phyloP scores from a whole-genome alignment of 1,284 basidiomycete genomes.

The Bjerkandera adusta region DNA sequence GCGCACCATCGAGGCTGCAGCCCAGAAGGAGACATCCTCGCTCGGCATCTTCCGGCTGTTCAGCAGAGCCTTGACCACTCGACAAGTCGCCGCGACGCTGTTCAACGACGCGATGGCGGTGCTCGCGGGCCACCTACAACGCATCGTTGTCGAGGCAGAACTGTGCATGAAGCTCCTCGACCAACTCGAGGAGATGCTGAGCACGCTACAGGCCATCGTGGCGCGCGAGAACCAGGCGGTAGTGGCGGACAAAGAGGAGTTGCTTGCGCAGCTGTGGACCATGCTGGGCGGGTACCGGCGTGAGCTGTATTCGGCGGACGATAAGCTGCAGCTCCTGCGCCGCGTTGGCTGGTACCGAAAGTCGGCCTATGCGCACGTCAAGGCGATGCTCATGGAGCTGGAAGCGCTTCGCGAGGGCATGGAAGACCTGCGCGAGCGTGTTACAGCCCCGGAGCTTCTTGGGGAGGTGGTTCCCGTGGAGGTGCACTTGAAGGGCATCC shows the following conservation, averaged over 20 bases:
- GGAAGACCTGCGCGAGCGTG: constrained; percentile 68
- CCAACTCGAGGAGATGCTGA: constrained; percentile 57
- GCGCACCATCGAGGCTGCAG: constrained; percentile 47
- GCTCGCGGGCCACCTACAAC: constrained; percentile 48
- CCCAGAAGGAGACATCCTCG: constrained; percentile 33
- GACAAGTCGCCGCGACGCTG: constrained; percentile 45
- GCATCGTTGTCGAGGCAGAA: constrained; percentile 63
- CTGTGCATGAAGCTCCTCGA: constrained; percentile 51
- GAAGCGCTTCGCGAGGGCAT: constrained; percentile 65
- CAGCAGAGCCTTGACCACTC: constrained; percentile 29
- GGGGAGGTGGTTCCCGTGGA: constrained; percentile 57
- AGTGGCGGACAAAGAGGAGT: constrained; percentile 41
- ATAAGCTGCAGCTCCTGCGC: constrained; percentile 49
- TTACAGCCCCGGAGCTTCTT: constrained; percentile 59
- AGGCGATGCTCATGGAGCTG: constrained; percentile 57
- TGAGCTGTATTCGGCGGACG: constrained; percentile 43
- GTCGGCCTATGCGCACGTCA: constrained; percentile 59
- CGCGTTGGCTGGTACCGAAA: constrained; percentile 54
- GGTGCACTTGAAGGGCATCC: constrained; percentile 71
- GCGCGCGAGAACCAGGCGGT: constrained; percentile 52
- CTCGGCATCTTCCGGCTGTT: constrained; percentile 47
- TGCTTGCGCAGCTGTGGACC: constrained; percentile 69
- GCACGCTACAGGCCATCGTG: constrained; percentile 52
- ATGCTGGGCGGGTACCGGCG: constrained; percentile 56
- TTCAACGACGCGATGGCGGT: constrained; percentile 63